Conservation (phyloP, 177 flowering plant genomes). For the Vitis hybrid region DNA sequence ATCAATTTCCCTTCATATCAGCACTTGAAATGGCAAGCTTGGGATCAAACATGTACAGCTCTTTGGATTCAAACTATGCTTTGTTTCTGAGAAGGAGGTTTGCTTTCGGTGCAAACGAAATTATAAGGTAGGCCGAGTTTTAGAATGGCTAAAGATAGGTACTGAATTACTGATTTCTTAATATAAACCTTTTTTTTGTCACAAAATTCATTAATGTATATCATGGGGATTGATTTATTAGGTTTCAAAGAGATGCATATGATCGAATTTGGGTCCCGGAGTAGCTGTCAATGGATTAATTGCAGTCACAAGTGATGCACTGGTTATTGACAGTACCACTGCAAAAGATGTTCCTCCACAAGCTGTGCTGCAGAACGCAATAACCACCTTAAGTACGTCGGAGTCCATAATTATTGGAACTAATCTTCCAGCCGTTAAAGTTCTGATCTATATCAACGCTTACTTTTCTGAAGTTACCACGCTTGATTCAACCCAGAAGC, state of each 20-base stretch:
- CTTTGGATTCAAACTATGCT: conserved; percentile 23
- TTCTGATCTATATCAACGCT: conserved; percentile 25
- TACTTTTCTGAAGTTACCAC: conserved; percentile 42
- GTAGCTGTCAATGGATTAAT: background rate
- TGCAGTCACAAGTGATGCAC: conserved; percentile 8
- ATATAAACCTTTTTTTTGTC: background rate
- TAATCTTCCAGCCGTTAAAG: background rate
- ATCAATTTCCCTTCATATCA: conserved; percentile 54
- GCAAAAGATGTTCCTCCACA: conserved; percentile 32
- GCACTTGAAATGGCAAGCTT: conserved; percentile 39
- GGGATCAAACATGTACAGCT: conserved; percentile 30
- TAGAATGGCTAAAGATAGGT: too few relatives aligned
- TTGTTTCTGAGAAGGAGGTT: conserved; percentile 21
- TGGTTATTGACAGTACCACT: background rate
- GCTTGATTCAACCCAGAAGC: conserved; percentile 16
- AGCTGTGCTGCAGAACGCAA: conserved; percentile 25
- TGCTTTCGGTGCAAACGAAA: conserved; percentile 23
- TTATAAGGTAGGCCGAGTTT: conserved; percentile 13
- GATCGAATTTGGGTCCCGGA: conserved; percentile 47
- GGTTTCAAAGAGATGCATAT: conserved; percentile 43
- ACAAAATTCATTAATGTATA: background rate
- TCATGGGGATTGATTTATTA: conserved; percentile 6
- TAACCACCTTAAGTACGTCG: conserved; percentile 3
- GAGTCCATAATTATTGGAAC: background rate
- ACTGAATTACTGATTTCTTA: too few relatives aligned